Percentiles rank a stretch among this genome's conserved stretches.
phyloP scores from a whole-genome alignment of 345 rosid genomes.

The Arabis alpina region DNA sequence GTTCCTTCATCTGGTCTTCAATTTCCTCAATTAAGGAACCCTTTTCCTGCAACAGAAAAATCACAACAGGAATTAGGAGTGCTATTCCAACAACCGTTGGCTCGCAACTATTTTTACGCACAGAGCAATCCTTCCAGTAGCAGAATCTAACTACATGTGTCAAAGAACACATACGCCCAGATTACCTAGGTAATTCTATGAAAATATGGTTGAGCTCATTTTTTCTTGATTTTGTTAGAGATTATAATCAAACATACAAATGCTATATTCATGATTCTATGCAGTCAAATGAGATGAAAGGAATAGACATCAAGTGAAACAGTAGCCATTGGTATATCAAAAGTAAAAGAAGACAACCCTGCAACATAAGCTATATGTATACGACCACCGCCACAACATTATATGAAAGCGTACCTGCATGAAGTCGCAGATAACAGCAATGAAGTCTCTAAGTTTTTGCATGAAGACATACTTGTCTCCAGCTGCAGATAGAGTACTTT shows the following conservation, averaged over 20 bases:
- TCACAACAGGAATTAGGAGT: constrained; percentile 19
- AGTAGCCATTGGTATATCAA: constrained; percentile 9
- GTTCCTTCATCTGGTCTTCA: constrained; percentile 85
- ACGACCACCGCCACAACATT: constrained; percentile 35
- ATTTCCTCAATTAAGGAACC: constrained; percentile 89
- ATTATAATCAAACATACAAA: constrained; percentile 12
- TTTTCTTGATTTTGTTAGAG: not conserved
- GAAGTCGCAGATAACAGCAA: constrained; percentile 94
- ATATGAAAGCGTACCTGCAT: constrained; percentile 82
- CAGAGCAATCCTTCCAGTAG: not conserved
- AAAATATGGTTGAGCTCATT: constrained; percentile 9
- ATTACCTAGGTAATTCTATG: constrained; percentile 8
- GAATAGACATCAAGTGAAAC: constrained; percentile 20
- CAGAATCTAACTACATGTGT: constrained; percentile 18
- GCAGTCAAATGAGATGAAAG: constrained; percentile 29
- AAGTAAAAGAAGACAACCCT: constrained; percentile 6
- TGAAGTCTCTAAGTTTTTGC: constrained; percentile 97
- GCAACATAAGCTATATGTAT: constrained; percentile 26
- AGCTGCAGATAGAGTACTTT: constrained; percentile 76
- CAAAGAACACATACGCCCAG: constrained; percentile 20
- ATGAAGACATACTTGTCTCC: constrained; percentile 98
- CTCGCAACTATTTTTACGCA: constrained; percentile 7
- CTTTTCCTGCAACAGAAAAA: constrained; percentile 60
- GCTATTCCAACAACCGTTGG: not conserved
- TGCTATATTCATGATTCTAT: constrained; percentile 17